Evolutionary conservation across 805 yeast species (phyloP), one percentile per base, ranked within the genome.

Genomic region (Candida vaughaniae): DNA sequence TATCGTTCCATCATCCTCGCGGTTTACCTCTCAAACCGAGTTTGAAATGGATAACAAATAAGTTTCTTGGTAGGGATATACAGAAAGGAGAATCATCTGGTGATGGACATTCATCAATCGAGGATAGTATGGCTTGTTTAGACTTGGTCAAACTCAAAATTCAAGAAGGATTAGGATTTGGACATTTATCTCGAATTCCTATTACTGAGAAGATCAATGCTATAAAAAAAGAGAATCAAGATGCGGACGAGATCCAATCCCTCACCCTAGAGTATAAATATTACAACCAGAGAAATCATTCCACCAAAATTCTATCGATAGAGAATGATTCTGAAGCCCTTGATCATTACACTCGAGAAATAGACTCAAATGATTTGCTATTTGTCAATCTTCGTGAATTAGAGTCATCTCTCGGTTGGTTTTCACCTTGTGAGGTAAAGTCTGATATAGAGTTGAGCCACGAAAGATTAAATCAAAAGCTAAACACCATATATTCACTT

Each of bases 1-100:
- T 85, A 1, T 64, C 82, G 8, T 85, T 66, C 60, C 88, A 88
- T 36, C 96, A 89, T 55, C 74, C 77, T n/a, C 70, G 85, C 22
- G 97, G 97, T 0, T 82, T 82, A 0, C 95, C 95, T 0, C 72
- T 72, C 43, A 85, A 80, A 52, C 91, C 96, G 2, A 75, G 95
- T 0, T 68, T 91, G 42, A 81, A 75, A 53, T 80, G 80, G 67
- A 66, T 93, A n/a, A 70, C 89, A 2, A 60, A 69, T 8, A 73
- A 69, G 39, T 76, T 71, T 53, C 61, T 90, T 25, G 60, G 68
- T 14, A 61, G 73, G 33, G 62, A 57, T 0, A 91, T 91, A 35
- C 98, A 93, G 58, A 62, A 61, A 17, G 81, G 83, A n/a, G 71
- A 69, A 17, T 47, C 41, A 3, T 46, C 56, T 3, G 95, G 95